phyloP scores from a whole-genome alignment of 2,329 filamentous ascomycete species.

The Fusarium succisae region DNA sequence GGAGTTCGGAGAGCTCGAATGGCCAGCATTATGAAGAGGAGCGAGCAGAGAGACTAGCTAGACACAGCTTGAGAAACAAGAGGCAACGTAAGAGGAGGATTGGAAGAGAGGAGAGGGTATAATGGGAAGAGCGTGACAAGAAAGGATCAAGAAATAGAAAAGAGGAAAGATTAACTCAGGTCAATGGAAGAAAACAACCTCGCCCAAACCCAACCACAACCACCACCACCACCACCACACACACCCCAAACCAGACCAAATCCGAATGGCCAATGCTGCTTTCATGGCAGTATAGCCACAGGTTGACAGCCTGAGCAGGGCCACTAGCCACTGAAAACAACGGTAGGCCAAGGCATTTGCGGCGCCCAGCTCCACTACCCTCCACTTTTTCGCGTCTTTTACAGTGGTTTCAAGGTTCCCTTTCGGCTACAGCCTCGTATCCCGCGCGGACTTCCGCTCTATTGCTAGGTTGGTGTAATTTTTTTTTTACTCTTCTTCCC shows the following conservation, averaged over 20 bases:
- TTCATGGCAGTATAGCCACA: constrained; percentile 30
- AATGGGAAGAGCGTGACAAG: constrained; percentile 24
- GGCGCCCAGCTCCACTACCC: constrained; percentile 29
- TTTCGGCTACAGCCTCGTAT: constrained; percentile 45
- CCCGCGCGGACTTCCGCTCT: constrained; percentile 43
- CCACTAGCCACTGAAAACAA: constrained; percentile 38
- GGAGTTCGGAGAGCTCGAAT: constrained; percentile 80
- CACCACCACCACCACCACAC: constrained; percentile 8
- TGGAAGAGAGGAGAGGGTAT: constrained; percentile 25
- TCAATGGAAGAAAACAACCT: constrained; percentile 20
- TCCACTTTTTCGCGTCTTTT: constrained; percentile 44
- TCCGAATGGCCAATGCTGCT: constrained; percentile 35
- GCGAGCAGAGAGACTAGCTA: constrained; percentile 24
- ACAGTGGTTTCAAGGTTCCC: constrained; percentile 17
- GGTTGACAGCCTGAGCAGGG: constrained; percentile 22
- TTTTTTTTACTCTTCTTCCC: not conserved
- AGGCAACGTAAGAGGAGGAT: constrained; percentile 31
- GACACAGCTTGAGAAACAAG: constrained; percentile 28
- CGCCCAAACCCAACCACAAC: constrained; percentile 20
- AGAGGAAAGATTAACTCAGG: constrained; percentile 20
- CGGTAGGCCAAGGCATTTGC: constrained; percentile 19
- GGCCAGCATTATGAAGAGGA: constrained; percentile 77
- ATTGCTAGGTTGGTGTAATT: not conserved
- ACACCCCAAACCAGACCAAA: constrained; percentile 24
- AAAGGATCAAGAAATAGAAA: constrained; percentile 24